Conservation (phyloP, 805 yeast genomes). For the Schwanniomyces occidentalis region DNA sequence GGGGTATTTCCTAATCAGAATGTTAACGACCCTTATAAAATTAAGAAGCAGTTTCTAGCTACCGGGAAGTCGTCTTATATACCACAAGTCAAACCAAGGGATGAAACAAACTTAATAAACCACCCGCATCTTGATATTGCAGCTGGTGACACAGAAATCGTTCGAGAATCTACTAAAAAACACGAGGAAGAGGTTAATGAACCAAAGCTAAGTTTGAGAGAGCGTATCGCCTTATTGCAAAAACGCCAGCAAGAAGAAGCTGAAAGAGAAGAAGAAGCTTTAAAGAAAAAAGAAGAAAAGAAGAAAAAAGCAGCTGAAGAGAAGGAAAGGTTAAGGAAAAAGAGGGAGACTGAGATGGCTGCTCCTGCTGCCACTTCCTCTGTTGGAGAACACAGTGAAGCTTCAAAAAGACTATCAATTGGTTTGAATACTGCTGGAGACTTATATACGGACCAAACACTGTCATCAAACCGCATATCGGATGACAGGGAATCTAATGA, state of each 20-base stretch:
- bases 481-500: too few relatives aligned
- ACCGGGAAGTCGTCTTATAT: conserved; percentile 62
- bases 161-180: conserved; percentile 22
- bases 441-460: too few relatives aligned
- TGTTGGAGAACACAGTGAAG: too few relatives aligned
- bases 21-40: conserved; percentile 46
- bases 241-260: conserved; percentile 79
- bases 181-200: conserved; percentile 35
- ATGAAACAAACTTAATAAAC: conserved; percentile 30
- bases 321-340: conserved; percentile 18
- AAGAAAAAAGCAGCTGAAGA: conserved; percentile 43
- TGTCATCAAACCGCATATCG: too few relatives aligned
- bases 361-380: too few relatives aligned
- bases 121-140: conserved; percentile 28
- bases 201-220: conserved; percentile 81
- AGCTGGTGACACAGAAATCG: conserved; percentile 23
- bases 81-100: conserved; percentile 46
- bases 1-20: conserved; percentile 27
- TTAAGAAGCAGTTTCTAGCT: conserved; percentile 55
- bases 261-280: conserved; percentile 63
- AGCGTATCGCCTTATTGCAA: conserved; percentile 82
- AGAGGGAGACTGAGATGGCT: conserved; percentile 15
- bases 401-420: too few relatives aligned
- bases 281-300: conserved; percentile 52
- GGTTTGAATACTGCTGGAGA: too few relatives aligned